Conservation (phyloP, 1,139 yeast species). For the Zhuliangozyma parablackwelliae region DNA sequence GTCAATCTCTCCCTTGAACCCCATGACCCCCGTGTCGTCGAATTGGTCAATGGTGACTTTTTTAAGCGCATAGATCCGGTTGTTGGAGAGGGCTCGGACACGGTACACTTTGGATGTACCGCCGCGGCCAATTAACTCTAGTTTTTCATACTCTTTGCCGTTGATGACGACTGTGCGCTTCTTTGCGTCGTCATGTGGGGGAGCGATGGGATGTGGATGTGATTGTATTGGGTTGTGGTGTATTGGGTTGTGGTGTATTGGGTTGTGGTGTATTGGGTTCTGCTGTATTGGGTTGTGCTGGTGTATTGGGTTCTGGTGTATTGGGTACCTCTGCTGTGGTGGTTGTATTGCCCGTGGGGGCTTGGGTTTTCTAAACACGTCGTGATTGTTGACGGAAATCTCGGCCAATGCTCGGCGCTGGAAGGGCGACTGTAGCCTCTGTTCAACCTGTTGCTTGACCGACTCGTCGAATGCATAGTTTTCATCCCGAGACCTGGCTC, state of each 20-base stretch:
- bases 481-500: conserved; percentile 1
- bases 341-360: conserved; percentile 8
- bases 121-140: conserved; percentile 84
- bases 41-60: conserved; percentile 77
- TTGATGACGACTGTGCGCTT: conserved; percentile 41
- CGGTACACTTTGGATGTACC: conserved; percentile 92
- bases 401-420: conserved; percentile 13
- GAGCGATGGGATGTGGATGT: conserved; percentile 1
- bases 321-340: conserved; percentile 8
- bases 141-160: conserved; percentile 62
- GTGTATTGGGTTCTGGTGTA: background rate
- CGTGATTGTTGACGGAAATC: conserved; percentile 9
- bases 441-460: too few relatives aligned
- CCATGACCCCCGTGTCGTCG: conserved; percentile 67
- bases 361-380: conserved; percentile 15
- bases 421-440: conserved; percentile 5
- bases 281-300: background rate
- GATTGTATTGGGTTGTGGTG: conserved; percentile 5
- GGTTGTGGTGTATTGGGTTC: background rate
- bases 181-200: conserved; percentile 12
- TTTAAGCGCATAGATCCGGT: conserved; percentile 72
- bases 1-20: conserved; percentile 88
- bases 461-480: background rate
- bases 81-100: conserved; percentile 52
- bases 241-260: background rate